These are phyloP conservation scores for Thielaviopsis punctulata DNA, from an alignment of 2,329 filamentous ascomycete genomes.

Conservation along the genomic window DNA sequence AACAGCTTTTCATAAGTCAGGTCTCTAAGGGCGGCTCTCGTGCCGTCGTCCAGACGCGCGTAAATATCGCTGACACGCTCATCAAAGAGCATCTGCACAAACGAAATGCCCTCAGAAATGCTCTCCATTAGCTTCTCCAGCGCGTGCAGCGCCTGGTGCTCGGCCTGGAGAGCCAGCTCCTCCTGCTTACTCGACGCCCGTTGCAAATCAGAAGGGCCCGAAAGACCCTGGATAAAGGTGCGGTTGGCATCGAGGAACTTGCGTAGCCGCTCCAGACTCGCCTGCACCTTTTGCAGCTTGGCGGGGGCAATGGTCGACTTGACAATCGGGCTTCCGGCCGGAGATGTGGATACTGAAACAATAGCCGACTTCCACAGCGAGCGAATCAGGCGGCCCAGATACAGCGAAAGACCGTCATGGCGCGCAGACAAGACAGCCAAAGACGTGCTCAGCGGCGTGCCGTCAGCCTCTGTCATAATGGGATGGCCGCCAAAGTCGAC, in stretches of 20 bases:
- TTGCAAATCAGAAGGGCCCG: constrained; percentile 75
- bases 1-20: constrained; percentile 85
- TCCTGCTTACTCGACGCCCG: constrained; percentile 68
- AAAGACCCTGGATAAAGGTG: constrained; percentile 79
- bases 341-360: constrained; percentile 33
- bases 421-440: constrained; percentile 75
- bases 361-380: constrained; percentile 75
- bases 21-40: constrained; percentile 51
- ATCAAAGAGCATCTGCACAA: constrained; percentile 86
- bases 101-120: constrained; percentile 92
- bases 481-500: constrained; percentile 86
- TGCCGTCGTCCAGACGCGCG: constrained; percentile 50
- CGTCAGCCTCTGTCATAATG: constrained; percentile 59
- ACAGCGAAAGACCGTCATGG: constrained; percentile 74
- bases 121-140: constrained; percentile 72
- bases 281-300: constrained; percentile 64
- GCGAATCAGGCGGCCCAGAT: constrained; percentile 73
- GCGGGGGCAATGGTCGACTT: constrained; percentile 45
- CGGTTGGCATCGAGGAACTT: constrained; percentile 79
- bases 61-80: constrained; percentile 84
- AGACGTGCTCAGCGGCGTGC: constrained; percentile 56
- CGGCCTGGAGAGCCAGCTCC: constrained; percentile 79
- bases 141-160: constrained; percentile 81
- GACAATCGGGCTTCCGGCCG: constrained; percentile 45
- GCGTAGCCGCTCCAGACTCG: constrained; percentile 59